Evolutionary conservation across 2,329 filamentous ascomycete species (phyloP).

Genomic region (Coniochaeta sp.): DNA sequence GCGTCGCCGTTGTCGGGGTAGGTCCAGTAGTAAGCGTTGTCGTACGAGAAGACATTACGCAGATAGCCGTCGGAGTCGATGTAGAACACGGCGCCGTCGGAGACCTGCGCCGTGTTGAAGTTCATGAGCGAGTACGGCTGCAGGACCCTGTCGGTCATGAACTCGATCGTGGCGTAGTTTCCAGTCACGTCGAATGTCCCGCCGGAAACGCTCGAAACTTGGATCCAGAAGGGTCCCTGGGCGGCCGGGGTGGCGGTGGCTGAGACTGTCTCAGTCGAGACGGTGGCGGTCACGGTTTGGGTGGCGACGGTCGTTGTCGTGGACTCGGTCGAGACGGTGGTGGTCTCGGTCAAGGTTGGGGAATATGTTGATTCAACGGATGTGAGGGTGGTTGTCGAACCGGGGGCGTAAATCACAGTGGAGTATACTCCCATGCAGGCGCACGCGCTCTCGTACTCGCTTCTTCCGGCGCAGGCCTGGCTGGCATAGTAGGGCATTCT

Average conservation of each 20-base stretch:
- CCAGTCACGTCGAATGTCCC: neutral
- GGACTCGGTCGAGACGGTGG: neutral
- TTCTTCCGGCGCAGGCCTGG: neutral
- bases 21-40: no score
- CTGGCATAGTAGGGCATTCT: neutral
- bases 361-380: neutral
- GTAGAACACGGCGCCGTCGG: no score
- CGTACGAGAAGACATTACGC: no score
- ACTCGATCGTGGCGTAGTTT: no score
- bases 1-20: no score
- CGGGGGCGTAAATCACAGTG: neutral
- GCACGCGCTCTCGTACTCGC: neutral
- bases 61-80: no score
- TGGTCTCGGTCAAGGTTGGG: neutral
- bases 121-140: no score
- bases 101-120: no score
- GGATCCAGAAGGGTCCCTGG: neutral
- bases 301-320: no score
- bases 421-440: neutral
- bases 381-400: neutral
- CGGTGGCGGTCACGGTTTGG: no score
- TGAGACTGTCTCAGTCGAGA: neutral
- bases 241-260: neutral
- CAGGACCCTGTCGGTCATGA: no score
- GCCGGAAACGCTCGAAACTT: neutral